phyloP scores from a whole-genome alignment of 2,329 filamentous ascomycete genomes.

The Fusarium sororula region DNA sequence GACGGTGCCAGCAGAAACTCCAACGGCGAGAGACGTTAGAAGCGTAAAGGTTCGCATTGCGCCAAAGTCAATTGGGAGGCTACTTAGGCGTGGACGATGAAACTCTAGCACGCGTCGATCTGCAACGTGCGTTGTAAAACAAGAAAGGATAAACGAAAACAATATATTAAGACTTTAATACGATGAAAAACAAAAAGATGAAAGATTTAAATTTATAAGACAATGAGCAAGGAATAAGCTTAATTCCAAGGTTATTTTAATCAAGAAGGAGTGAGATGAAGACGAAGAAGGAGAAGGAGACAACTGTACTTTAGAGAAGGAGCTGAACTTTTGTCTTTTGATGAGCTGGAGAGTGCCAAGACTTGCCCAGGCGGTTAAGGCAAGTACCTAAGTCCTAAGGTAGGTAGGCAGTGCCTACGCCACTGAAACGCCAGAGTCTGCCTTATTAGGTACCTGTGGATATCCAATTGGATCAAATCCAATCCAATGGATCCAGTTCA shows the following conservation, averaged over 20 bases:
- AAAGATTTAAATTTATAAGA: no score
- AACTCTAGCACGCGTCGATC: not conserved
- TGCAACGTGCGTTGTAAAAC: not conserved
- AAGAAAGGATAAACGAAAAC: not conserved
- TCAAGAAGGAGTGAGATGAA: not conserved
- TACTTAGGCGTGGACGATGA: not conserved
- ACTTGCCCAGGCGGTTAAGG: not conserved
- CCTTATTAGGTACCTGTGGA: not conserved
- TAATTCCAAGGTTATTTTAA: not conserved
- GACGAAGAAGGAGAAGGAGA: not conserved
- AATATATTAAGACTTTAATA: not conserved
- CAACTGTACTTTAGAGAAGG: not conserved
- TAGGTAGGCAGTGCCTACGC: not conserved
- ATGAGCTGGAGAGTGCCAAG: not conserved
- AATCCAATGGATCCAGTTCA: not conserved
- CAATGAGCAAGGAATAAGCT: not conserved
- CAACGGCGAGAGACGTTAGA: constrained; percentile 26
- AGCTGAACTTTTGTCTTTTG: not conserved
- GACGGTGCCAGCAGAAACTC: constrained; percentile 40
- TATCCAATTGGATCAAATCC: not conserved
- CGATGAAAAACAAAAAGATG: not conserved
- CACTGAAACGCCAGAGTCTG: not conserved
- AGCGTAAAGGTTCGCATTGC: constrained; percentile 33
- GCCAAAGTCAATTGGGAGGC: not conserved
- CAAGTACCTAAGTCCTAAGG: not conserved